Conservation (phyloP, 2,329 filamentous ascomycete genomes). For the Sporothrix pseudoabietina region DNA sequence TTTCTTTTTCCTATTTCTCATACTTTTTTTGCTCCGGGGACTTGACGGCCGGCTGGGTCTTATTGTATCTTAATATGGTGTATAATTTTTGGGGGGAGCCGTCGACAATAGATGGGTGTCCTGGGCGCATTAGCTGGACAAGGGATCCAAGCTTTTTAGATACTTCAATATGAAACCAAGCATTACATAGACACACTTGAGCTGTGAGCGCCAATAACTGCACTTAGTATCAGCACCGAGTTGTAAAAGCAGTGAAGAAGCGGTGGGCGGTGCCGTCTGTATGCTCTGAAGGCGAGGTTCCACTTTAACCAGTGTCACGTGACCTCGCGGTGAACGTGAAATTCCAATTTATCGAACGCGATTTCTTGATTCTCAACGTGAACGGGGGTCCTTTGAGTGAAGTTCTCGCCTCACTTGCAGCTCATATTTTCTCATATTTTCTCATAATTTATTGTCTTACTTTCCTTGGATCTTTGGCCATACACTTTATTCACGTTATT, state of each 20-base stretch:
- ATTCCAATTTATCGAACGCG: not conserved
- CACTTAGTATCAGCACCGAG: too few relatives aligned
- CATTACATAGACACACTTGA: not conserved
- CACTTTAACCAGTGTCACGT: not conserved
- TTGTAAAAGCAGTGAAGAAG: not conserved
- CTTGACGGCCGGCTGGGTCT: slow-evolving; percentile 16
- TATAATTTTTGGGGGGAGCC: slow-evolving; percentile 29
- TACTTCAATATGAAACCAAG: not conserved
- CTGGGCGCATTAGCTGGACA: slow-evolving; percentile 24
- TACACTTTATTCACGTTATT: not conserved
- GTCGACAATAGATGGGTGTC: slow-evolving; percentile 23
- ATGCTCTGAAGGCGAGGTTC: not conserved
- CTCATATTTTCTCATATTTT: not conserved
- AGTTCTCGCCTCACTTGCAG: not conserved
- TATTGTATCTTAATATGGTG: slow-evolving; percentile 32
- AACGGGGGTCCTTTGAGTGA: not conserved
- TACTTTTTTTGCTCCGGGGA: slow-evolving; percentile 17
- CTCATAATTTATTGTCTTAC: too few relatives aligned
- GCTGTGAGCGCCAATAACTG: not conserved
- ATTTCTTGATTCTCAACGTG: not conserved
- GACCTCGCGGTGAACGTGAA: slow-evolving; percentile 14
- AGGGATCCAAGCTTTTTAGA: slow-evolving; percentile 19
- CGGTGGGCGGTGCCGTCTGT: not conserved
- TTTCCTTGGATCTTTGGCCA: too few relatives aligned
- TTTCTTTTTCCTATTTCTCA: slow-evolving; percentile 13